These are phyloP conservation scores for Castanopsis chinensis DNA, from an alignment of 306 rosid genomes.

Conservation along the genomic window DNA sequence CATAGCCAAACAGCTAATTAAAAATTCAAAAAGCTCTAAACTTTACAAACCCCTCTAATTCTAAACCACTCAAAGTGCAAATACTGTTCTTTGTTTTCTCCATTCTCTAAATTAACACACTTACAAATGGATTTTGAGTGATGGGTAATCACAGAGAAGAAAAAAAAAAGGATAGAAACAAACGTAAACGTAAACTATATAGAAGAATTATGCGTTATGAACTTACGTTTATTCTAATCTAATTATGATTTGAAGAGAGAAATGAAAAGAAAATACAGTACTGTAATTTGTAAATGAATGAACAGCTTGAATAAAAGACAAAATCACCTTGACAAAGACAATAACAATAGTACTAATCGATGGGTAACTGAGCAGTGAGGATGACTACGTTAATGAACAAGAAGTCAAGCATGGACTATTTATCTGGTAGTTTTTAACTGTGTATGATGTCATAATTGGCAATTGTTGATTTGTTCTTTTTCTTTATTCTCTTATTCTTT, in stretches of 20 bases:
- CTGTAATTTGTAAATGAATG: not conserved
- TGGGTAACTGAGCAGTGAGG: not conserved
- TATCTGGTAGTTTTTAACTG: not conserved
- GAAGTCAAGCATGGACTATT: not conserved
- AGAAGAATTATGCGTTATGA: too few relatives aligned
- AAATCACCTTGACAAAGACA: conserved; percentile 24
- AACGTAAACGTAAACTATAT: not conserved
- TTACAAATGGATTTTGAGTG: not conserved
- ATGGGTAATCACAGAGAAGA: not conserved
- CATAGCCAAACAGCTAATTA: not conserved
- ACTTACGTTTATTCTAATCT: too few relatives aligned
- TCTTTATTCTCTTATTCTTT: too few relatives aligned
- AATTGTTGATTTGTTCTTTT: not conserved
- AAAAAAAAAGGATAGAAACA: not conserved
- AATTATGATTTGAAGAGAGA: too few relatives aligned
- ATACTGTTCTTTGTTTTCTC: not conserved
- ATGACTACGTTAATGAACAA: not conserved
- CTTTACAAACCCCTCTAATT: not conserved
- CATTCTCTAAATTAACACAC: not conserved
- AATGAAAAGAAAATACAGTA: not conserved
- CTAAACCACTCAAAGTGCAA: not conserved
- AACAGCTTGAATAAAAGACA: not conserved
- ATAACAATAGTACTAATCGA: not conserved
- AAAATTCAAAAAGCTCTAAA: not conserved
- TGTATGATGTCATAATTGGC: not conserved